Base-by-base conservation (phyloP, 2,329 filamentous ascomycete species). In the Diplodia sapinea region DNA sequence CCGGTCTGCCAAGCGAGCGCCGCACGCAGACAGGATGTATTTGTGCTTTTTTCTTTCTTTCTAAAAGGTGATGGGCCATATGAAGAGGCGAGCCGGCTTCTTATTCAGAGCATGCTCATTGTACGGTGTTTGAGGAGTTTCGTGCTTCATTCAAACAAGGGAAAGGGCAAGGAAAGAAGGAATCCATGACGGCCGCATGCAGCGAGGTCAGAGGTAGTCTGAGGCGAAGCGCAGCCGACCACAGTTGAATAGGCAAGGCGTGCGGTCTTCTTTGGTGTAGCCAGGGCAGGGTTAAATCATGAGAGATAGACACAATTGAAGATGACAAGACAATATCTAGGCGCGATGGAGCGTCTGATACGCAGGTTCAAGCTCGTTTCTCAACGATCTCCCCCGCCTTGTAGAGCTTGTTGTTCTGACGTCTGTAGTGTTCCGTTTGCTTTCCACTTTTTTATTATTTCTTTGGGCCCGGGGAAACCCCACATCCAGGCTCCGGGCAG, bases 121-220 rank as follows among this genome's bases (percentile, higher is more conserved):
- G 59, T 47, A 63, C 59, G 59, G 59, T 63, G 59, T 63, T 63
- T 63, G 59, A 31, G 59, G 59, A 63, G 59, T 63, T 63, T 29
- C 47, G 29, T 51, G 59, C 59, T 63, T 63, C 59, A 26, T 63
- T 63, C 59, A 63, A 63, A 63, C 59, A 38, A 51, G 31, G 59
- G 59, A 63, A 63, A 63, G 26, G 59, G 23, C 20, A 51, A 17
- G 59, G 59, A 36, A 63, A 51, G 59, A 38, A 31, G 29, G 47
- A 51, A 23, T 51, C 31, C 8, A 33, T 33, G 57, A 49, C 40
- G 56, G 56, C 26, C n/a, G 17, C 11, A 62, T 62, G 57, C n/a
- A 20, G 43, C 31, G 40, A 62, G 8, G n/a, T 50, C 20, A n/a
- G 47, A 62, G 12, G 47, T 36, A 50, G 43, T n/a, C 17, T 50